These are phyloP conservation scores for Teunomyces funiuensis DNA, from an alignment of 805 yeast genomes.

Conservation along the genomic window DNA sequence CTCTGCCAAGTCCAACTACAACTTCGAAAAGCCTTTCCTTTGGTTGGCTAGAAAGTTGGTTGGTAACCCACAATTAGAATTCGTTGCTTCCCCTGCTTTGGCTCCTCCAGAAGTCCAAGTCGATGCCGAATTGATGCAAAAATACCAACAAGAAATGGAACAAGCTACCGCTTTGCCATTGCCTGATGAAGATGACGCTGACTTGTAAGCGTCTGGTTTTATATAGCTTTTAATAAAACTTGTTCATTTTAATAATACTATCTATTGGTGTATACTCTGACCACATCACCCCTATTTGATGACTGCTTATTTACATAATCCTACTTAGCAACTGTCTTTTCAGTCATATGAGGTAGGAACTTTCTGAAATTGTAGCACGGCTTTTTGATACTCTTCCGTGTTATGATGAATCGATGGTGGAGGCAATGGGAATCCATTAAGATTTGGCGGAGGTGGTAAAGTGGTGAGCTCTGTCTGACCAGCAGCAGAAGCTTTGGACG, in stretches of 20 bases:
- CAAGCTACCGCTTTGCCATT: conserved; percentile 99
- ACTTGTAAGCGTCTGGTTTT: conserved; percentile 58
- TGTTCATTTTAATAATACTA: conserved; percentile 1
- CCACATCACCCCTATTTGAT: too few species aligned
- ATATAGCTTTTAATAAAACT: conserved; percentile 3
- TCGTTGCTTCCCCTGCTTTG: conserved; percentile 98
- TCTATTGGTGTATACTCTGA: not conserved
- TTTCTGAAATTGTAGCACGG: conserved; percentile 12
- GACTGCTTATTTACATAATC: too few species aligned
- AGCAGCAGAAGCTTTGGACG: not conserved
- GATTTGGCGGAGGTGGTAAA: conserved; percentile 36
- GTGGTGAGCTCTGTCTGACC: not conserved
- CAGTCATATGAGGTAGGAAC: not conserved
- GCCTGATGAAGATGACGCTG: conserved; percentile 99
- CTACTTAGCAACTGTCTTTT: too few species aligned
- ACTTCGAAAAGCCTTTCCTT: conserved; percentile 99
- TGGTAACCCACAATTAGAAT: conserved; percentile 97
- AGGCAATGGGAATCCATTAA: conserved; percentile 32
- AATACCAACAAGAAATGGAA: conserved; percentile 99
- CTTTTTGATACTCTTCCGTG: conserved; percentile 24
- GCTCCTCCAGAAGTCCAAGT: conserved; percentile 99
- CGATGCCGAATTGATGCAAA: conserved; percentile 94
- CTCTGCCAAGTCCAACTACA: conserved; percentile 99
- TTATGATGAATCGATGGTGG: conserved; percentile 30
- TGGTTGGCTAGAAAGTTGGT: conserved; percentile 99